Base-by-base conservation (phyloP, 805 yeast genomes). In the Ogataea polymorpha region DNA sequence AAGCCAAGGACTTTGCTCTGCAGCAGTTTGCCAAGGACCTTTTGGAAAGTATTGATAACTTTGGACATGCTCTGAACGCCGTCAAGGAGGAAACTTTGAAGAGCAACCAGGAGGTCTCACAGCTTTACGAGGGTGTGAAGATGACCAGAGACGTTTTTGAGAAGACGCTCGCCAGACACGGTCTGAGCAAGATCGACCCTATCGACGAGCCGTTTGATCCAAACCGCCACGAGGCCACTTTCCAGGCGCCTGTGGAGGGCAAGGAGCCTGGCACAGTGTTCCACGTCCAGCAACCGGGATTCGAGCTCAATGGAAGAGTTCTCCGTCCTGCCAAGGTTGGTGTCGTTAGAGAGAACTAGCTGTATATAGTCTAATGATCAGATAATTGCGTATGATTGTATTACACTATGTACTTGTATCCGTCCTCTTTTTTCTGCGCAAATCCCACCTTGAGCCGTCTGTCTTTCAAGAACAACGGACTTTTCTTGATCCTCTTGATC, bases 291-390 rank as follows among this genome's bases (percentile, higher is more conserved):
- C 96, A 86, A 68, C 75, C 82, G 17, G 97, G 97, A 31, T 89
- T 82, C 70, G 80, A 82, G 45, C 74, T 88, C 58, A 88, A 88
- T 68, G 79, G 83, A 55, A 78, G 97, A 62, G 96, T 89, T 24
- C 74, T 89, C 61, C 79, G 97, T 68, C 95, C 97, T 23, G 96
- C 97, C 44, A 89, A 89, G 74, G 97, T 89, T 51, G 97, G 97
- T 54, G 78, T 89, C 58, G 96, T 89, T 51, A 62, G 54, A 37
- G 45, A 42, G 25, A 26, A 15, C 12, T 15, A 14, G 34, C 18
- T 49, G 46, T 44, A 48, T 39, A 48, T 48, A 48, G 44, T 34
- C 25, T 26, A 35, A 33, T 28, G 37, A 29, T 16, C 32, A 25
- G 17, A 31, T 31, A 33, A 26, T 35, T 21, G 9, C 7, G 9